Percentiles rank a stretch among this genome's conserved stretches.
These are phyloP conservation scores for Lactarius trivialis DNA, from an alignment of 768 basidiomycete genomes.

Conservation along the genomic window DNA sequence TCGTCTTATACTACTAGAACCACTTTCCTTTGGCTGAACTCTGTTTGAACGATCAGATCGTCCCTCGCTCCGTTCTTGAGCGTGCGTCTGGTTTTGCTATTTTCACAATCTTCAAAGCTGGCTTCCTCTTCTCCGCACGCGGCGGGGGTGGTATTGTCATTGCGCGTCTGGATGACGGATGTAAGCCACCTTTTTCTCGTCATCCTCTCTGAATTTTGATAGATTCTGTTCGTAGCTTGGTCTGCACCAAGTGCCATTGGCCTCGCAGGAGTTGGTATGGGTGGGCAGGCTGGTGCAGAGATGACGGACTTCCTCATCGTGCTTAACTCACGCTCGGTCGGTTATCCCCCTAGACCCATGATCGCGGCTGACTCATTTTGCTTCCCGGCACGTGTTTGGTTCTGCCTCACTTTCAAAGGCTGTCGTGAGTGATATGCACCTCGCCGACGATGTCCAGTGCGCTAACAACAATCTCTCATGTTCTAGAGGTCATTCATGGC, in stretches of 20 bases:
- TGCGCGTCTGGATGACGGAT: slow-evolving; percentile 71
- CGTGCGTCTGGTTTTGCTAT: slow-evolving; percentile 78
- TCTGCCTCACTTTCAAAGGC: slow-evolving; percentile 36
- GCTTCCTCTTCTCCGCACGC: slow-evolving; percentile 63
- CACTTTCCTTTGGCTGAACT: neutral
- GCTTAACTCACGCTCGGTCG: slow-evolving; percentile 72
- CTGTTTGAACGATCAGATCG: slow-evolving; percentile 34
- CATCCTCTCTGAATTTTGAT: neutral
- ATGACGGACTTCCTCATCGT: slow-evolving; percentile 90
- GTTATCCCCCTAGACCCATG: slow-evolving; percentile 25
- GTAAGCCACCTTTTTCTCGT: slow-evolving; percentile 40
- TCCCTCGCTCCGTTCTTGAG: slow-evolving; percentile 49
- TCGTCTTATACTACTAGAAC: slow-evolving; percentile 22
- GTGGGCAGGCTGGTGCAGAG: slow-evolving; percentile 76
- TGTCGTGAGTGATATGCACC: slow-evolving; percentile 45
- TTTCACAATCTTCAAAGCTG: slow-evolving; percentile 76
- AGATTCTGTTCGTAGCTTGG: slow-evolving; percentile 54
- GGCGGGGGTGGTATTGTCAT: slow-evolving; percentile 88
- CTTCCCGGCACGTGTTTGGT: neutral
- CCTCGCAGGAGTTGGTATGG: slow-evolving; percentile 83
- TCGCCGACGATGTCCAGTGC: neutral
- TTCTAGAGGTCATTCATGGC: slow-evolving; percentile 83
- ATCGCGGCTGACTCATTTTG: slow-evolving; percentile 10
- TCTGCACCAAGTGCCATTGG: slow-evolving; percentile 94
- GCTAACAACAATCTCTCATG: neutral